Evolutionary conservation across 129 eudicot genomes (phyloP).

Genomic region (Arctium minus): DNA sequence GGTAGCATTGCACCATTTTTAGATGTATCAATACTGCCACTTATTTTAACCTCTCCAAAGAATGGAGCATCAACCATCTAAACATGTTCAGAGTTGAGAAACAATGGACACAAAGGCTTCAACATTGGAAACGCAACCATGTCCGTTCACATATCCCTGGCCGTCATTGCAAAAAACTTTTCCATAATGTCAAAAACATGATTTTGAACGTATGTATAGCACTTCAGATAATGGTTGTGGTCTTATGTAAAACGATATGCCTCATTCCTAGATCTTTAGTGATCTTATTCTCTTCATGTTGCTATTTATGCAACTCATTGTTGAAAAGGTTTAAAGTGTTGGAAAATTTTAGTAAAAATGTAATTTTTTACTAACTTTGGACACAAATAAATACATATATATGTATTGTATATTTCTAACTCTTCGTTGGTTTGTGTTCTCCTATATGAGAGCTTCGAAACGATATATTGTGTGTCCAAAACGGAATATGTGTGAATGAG

Average conservation of each 20-base stretch:
- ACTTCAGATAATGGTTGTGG: slow-evolving; percentile 19
- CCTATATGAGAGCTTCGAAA: too few relatives aligned
- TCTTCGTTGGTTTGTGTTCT: too few relatives aligned
- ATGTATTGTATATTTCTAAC: too few relatives aligned
- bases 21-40: slow-evolving; percentile 22
- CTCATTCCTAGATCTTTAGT: background rate
- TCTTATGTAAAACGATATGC: slow-evolving; percentile 22
- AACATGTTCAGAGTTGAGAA: slow-evolving; percentile 24
- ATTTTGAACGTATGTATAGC: slow-evolving; percentile 14
- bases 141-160: slow-evolving; percentile 11
- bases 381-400: too few relatives aligned
- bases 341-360: too few relatives aligned
- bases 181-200: slow-evolving; percentile 18
- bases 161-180: slow-evolving; percentile 14
- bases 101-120: slow-evolving; percentile 31
- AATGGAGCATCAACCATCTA: slow-evolving; percentile 13
- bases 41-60: slow-evolving; percentile 3
- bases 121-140: slow-evolving; percentile 22
- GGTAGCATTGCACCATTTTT: slow-evolving; percentile 12
- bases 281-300: slow-evolving; percentile 1
- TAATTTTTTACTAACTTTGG: too few relatives aligned
- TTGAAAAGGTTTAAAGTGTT: background rate
- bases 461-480: too few relatives aligned
- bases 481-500: too few relatives aligned
- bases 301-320: background rate